Conservation (phyloP, 345 rosid genomes). For the Gynandropsis gynandra region DNA sequence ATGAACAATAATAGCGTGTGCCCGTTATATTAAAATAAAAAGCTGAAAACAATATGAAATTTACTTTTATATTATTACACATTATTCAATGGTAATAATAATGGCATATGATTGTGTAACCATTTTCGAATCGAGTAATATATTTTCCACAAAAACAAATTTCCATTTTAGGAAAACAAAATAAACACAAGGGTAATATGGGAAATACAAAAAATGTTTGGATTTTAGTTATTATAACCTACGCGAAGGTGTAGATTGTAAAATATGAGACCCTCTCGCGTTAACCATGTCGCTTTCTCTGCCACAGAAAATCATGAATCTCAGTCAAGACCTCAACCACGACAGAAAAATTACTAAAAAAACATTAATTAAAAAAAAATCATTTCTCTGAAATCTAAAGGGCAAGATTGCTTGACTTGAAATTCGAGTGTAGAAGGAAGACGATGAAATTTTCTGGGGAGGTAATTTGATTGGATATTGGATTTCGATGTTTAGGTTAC, state of each 20-base stretch:
- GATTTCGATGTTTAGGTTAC: not conserved
- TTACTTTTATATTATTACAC: too few species aligned
- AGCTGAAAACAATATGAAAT: too few species aligned
- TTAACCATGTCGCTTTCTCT: conserved; percentile 25
- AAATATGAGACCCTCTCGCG: conserved; percentile 7
- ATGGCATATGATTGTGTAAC: too few species aligned
- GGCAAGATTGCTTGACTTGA: conserved; percentile 14
- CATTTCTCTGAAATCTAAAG: conserved; percentile 11
- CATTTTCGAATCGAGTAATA: too few species aligned
- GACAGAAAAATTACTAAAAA: not conserved
- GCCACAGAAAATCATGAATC: conserved; percentile 26
- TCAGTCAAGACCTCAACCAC: conserved; percentile 23
- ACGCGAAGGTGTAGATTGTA: conserved; percentile 17
- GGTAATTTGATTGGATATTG: conserved; percentile 14
- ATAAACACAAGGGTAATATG: not conserved
- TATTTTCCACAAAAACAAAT: not conserved
- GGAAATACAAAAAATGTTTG: not conserved
- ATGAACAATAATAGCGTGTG: too few species aligned
- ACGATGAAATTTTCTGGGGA: conserved; percentile 5
- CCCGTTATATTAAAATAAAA: too few species aligned
- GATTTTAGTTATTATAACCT: conserved; percentile 6
- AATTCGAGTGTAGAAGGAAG: conserved; percentile 22
- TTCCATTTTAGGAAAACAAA: not conserved
- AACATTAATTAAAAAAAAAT: conserved; percentile 13
- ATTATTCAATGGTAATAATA: too few species aligned